Base-by-base conservation (phyloP, 2,329 filamentous ascomycete species). In the Curvularia sp. region DNA sequence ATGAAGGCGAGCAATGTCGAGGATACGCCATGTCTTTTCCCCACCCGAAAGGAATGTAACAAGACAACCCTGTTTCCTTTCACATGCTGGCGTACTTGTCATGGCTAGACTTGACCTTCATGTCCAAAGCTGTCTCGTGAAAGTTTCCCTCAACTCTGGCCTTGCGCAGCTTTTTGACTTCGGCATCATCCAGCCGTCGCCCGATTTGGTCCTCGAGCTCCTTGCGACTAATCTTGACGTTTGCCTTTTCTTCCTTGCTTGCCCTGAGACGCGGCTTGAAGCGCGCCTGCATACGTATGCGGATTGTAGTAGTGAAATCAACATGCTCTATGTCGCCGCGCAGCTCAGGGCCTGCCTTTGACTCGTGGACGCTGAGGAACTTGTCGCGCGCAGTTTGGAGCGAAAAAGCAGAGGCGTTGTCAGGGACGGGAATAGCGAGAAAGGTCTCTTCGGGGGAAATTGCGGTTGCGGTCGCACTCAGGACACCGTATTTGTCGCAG, bases 211-310 rank as follows among this genome's bases (percentile, higher is more conserved):
- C 88, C 79, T 97, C 93, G 46, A 97, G 80, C 78, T 97, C 92
- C 70, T 89, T 89, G 61, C 91, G 84, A 71, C 89, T 94, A 56
- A 99, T 91, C 81, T 94, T 96, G 69, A 94, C 89, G 66, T 85
- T 84, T 0, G 91, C 90, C 80, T 90, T 95, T 64, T 92, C 90
- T 74, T 93, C 92, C 79, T 93, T 96, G 0, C 84, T 86, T 9
- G 89, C 89, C 77, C 89, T 91, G 45, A 95, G 78, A 62, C 86
- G 85, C 8, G 94, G 93, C 82, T 97, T 97, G 81, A 96, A 98
- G 49, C 91, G 84, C 21, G 94, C 92, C 80, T 98, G 94, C 93
- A 98, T 97, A 53, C 93, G 89, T 69, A 98, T 86, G 49, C 92
- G 85, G 59, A 96, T 75, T 6, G 88, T 89, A 9, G 91, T 92